Evolutionary conservation across 192 early-diverging fungal genomes (phyloP).

Genomic region (Coemansia asiatica): DNA sequence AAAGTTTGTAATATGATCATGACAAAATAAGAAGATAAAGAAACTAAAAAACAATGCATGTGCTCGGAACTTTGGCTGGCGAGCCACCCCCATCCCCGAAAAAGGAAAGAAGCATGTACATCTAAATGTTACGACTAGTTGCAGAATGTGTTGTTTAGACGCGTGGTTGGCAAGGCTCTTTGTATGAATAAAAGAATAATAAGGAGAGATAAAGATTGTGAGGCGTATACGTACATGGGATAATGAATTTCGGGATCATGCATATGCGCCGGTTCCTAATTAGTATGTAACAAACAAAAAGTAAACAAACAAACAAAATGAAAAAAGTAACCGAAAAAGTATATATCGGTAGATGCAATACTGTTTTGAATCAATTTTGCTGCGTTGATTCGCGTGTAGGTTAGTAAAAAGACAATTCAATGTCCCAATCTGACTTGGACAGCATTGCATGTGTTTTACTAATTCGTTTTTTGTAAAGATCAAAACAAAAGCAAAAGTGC

Average conservation of each 20-base stretch:
- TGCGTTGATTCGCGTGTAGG: too few relatives aligned
- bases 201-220: neutral
- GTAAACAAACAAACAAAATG: conserved; percentile 1
- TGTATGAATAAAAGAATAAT: neutral
- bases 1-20: neutral
- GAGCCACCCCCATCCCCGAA: neutral
- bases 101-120: neutral
- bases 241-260: conserved; percentile 8
- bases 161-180: neutral
- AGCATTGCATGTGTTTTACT: too few relatives aligned
- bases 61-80: neutral
- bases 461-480: neutral
- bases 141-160: neutral
- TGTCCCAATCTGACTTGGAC: too few relatives aligned
- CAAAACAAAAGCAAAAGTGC: neutral
- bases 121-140: neutral
- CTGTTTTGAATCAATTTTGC: neutral
- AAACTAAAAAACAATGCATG: neutral
- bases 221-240: neutral
- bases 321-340: neutral
- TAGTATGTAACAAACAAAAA: neutral
- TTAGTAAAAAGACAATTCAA: too few relatives aligned
- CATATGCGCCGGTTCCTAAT: neutral
- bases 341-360: neutral
- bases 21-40: neutral